Evolutionary conservation across 2,329 filamentous ascomycete genomes (phyloP).

Genomic region (Pyrenophora graminea): DNA sequence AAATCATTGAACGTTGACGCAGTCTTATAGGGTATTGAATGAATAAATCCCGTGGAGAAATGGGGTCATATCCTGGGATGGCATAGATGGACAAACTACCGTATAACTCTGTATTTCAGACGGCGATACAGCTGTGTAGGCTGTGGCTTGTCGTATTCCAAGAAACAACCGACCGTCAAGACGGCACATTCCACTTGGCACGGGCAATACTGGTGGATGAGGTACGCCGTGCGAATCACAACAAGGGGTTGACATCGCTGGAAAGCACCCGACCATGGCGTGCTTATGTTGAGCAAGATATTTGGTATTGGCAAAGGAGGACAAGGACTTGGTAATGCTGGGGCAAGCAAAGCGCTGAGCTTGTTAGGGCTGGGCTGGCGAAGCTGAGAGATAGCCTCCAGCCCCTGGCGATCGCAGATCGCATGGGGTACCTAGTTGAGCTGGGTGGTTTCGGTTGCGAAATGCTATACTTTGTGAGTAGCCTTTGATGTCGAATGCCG

Average conservation of each 20-base stretch:
- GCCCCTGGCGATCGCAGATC: neutral
- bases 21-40: constrained; percentile 7
- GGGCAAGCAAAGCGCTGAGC: constrained; percentile 28
- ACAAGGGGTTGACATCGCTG: constrained; percentile 9
- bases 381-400: constrained; percentile 18
- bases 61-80: too few species aligned
- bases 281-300: constrained; percentile 21
- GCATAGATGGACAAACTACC: constrained; percentile 8
- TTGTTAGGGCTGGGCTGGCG: constrained; percentile 37
- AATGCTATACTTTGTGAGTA: neutral
- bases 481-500: too few species aligned
- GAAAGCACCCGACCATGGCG: constrained; percentile 26
- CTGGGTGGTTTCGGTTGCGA: constrained; percentile 7
- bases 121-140: constrained; percentile 23
- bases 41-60: constrained; percentile 7
- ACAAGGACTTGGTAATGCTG: constrained; percentile 31
- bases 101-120: constrained; percentile 25
- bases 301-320: constrained; percentile 15
- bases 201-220: constrained; percentile 13
- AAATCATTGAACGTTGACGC: neutral
- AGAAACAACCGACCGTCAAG: constrained; percentile 18
- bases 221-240: constrained; percentile 27
- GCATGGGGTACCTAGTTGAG: constrained; percentile 1
- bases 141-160: constrained; percentile 19
- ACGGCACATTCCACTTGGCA: constrained; percentile 27